Evolutionary conservation across 345 rosid species (phyloP).

Genomic region (Pelargonium nanum): DNA sequence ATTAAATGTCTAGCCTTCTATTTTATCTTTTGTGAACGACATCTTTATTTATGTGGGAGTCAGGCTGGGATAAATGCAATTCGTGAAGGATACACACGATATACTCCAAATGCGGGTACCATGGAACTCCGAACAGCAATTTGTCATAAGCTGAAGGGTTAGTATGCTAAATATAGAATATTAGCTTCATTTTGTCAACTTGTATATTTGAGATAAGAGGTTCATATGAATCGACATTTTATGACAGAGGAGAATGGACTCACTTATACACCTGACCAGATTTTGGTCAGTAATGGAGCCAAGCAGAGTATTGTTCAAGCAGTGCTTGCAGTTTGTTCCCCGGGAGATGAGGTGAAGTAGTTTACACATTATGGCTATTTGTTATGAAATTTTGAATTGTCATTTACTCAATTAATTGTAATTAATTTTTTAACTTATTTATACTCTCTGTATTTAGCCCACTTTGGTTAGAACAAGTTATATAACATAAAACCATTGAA

Average conservation of each 20-base stretch:
- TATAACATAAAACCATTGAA: too few relatives aligned
- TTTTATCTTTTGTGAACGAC: background rate
- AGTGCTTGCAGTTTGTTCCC: slow-evolving; percentile 81
- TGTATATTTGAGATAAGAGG: too few relatives aligned
- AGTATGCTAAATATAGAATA: background rate
- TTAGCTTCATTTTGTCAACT: background rate
- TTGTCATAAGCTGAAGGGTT: slow-evolving; percentile 77
- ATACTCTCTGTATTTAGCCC: too few relatives aligned
- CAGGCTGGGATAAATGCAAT: slow-evolving; percentile 92
- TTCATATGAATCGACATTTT: background rate
- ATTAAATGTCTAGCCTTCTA: background rate
- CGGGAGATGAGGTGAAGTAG: slow-evolving; percentile 80
- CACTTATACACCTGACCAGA: slow-evolving; percentile 67
- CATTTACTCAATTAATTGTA: background rate
- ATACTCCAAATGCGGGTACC: slow-evolving; percentile 86
- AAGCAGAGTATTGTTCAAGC: slow-evolving; percentile 80
- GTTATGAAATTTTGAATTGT: background rate
- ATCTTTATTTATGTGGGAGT: slow-evolving; percentile 2
- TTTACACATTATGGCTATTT: background rate
- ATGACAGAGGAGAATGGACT: slow-evolving; percentile 77
- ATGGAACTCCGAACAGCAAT: slow-evolving; percentile 72
- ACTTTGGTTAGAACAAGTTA: too few relatives aligned
- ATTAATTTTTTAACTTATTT: background rate
- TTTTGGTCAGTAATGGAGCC: slow-evolving; percentile 93
- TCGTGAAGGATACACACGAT: slow-evolving; percentile 80